phyloP scores from a whole-genome alignment of 176 grass and related monocot genomes.

The Bromus sterilis region DNA sequence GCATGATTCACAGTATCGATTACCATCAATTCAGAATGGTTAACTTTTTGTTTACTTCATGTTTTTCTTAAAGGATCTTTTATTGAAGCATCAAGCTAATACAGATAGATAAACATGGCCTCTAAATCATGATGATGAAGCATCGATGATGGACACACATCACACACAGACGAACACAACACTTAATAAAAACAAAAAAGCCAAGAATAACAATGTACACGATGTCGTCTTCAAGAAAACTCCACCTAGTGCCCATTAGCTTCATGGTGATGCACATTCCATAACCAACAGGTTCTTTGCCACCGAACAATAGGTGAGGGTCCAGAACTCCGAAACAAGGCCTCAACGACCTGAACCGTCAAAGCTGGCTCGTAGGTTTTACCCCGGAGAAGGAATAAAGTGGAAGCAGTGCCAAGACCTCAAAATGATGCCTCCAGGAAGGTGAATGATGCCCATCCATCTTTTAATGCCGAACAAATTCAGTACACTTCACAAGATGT shows the following conservation, averaged over 20 bases:
- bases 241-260: neutral
- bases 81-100: neutral
- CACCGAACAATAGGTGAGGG: neutral
- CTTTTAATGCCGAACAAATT: neutral
- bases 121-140: neutral
- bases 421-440: neutral
- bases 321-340: neutral
- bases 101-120: neutral
- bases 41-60: no score
- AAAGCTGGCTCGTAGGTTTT: neutral
- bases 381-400: neutral
- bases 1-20: slow-evolving; percentile 24
- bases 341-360: neutral
- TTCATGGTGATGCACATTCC: neutral
- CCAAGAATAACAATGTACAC: neutral
- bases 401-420: neutral
- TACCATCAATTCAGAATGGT: neutral
- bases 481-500: neutral
- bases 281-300: neutral
- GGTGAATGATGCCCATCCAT: neutral
- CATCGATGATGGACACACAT: neutral
- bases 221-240: neutral
- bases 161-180: neutral
- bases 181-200: neutral
- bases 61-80: neutral